These are phyloP conservation scores for Porpolomopsis calyptriformis DNA, from an alignment of 768 basidiomycete genomes.

Conservation along the genomic window DNA sequence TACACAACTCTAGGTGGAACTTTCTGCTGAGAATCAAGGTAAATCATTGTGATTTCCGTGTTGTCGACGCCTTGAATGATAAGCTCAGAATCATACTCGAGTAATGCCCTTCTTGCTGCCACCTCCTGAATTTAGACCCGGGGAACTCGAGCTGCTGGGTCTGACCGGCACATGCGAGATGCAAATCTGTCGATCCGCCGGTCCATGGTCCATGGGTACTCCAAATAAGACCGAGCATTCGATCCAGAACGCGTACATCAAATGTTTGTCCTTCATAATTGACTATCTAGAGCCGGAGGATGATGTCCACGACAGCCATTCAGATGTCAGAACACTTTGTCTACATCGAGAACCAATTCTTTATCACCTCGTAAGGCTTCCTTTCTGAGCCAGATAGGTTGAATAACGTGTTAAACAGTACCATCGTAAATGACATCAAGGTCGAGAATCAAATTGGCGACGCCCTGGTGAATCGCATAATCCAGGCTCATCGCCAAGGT, in stretches of 20 bases:
- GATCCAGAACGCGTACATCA: conserved; percentile 88
- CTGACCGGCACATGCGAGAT: conserved; percentile 94
- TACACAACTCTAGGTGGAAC: conserved; percentile 62
- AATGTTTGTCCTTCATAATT: conserved; percentile 34
- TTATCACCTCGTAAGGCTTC: conserved; percentile 73
- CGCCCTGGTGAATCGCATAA: conserved; percentile 83
- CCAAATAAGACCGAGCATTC: conserved; percentile 77
- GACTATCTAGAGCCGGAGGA: no score
- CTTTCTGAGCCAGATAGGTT: no score
- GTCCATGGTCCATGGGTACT: conserved; percentile 95
- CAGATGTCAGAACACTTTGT: conserved; percentile 94
- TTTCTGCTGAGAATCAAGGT: conserved; percentile 89
- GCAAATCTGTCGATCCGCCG: conserved; percentile 91
- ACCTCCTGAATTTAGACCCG: conserved; percentile 80
- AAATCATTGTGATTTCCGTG: conserved; percentile 18
- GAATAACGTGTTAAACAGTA: conserved; percentile 38
- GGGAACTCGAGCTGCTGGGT: conserved; percentile 67
- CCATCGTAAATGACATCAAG: conserved; percentile 71
- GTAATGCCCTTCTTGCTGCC: conserved; percentile 90
- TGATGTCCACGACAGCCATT: conserved; percentile 49
- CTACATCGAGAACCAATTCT: conserved; percentile 95
- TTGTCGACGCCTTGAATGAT: background rate
- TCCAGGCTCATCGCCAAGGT: conserved; percentile 71
- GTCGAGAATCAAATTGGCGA: conserved; percentile 94
- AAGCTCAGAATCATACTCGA: conserved; percentile 72